Evolutionary conservation across 768 basidiomycete species (phyloP), one percentile per base, ranked within the genome.

Genomic region (Naganishia vishniacii): DNA sequence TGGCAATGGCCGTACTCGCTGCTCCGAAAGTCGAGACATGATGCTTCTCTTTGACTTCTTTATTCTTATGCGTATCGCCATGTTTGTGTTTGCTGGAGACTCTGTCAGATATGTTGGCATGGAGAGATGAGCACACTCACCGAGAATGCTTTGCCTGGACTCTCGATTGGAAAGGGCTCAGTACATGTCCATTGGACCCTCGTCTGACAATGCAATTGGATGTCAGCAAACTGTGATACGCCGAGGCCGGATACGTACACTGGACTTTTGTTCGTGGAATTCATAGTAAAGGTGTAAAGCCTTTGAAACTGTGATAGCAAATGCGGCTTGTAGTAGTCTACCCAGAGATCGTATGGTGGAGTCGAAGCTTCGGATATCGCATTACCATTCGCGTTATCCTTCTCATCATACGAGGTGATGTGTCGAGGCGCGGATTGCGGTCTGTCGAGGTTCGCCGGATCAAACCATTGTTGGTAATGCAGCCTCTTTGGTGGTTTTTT

Each of bases 391-490:
- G 18, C 34, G 13, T 56, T 56, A 5, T 23, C 53, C 16, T 56
- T 26, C 13, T 16, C 53, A 18, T 34, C 53, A 9, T 20, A 56
- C 6, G 20, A 4, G 1, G 53, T 56, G 25, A 56, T 40, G 3
- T 37, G 13, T 20, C 13, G 26, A 1, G 53, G 53, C 23, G 53
- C 53, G 68, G 89, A 79, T 48, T 40, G 26, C 53, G 60, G 64
- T 41, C 66, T 63, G 3, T 75, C 69, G 2, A 78, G 72, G 58
- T 74, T 70, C 59, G 83, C 81, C n/a, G 84, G 81, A 46, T 86
- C 81, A 77, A 84, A 97, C 94, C 94, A 97, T 56, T 87, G 81
- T 69, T 83, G 84, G 74, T 98, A 97, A 11, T 86, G 85, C 0
- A 85, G 82, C 0, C 88, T 83, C 2, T 83, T 80, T 2, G 81